These are phyloP conservation scores for Lipomyces chichibuensis DNA, from an alignment of 805 yeast genomes.

Conservation along the genomic window DNA sequence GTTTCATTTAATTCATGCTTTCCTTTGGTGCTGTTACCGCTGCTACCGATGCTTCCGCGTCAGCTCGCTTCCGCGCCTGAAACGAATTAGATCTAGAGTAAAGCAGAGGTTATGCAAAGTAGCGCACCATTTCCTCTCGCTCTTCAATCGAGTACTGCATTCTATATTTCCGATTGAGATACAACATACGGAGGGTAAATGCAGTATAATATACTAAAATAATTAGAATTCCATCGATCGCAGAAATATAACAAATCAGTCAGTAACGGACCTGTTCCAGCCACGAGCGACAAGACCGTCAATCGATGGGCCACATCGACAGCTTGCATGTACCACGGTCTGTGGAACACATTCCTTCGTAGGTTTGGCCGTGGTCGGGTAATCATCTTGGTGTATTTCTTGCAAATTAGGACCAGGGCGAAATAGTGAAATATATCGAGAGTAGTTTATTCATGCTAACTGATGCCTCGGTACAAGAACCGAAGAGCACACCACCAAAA, in stretches of 20 bases:
- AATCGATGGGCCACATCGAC: conserved; percentile 74
- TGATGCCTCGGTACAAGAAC: too few species aligned
- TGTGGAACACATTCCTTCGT: conserved; percentile 17
- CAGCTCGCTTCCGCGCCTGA: neutral
- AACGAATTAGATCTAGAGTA: neutral
- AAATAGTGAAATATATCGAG: too few species aligned
- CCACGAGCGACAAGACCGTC: conserved; percentile 67
- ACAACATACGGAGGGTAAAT: conserved; percentile 23
- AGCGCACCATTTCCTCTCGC: conserved; percentile 14
- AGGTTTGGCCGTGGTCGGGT: conserved; percentile 6
- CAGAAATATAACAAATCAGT: neutral
- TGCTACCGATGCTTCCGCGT: neutral
- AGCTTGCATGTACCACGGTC: conserved; percentile 75
- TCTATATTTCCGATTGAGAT: conserved; percentile 24
- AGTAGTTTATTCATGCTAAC: too few species aligned
- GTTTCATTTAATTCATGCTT: neutral
- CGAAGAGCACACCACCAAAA: too few species aligned
- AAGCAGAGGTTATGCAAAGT: neutral
- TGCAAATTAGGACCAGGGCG: neutral
- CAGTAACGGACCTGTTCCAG: conserved; percentile 48
- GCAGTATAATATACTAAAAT: conserved; percentile 24
- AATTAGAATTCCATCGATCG: neutral
- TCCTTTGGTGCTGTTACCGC: neutral
- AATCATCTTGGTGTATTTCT: neutral
- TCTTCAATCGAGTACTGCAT: conserved; percentile 8